These are phyloP conservation scores for Apodospora peruviana DNA, from an alignment of 495 filamentous ascomycete genomes.

Conservation along the genomic window DNA sequence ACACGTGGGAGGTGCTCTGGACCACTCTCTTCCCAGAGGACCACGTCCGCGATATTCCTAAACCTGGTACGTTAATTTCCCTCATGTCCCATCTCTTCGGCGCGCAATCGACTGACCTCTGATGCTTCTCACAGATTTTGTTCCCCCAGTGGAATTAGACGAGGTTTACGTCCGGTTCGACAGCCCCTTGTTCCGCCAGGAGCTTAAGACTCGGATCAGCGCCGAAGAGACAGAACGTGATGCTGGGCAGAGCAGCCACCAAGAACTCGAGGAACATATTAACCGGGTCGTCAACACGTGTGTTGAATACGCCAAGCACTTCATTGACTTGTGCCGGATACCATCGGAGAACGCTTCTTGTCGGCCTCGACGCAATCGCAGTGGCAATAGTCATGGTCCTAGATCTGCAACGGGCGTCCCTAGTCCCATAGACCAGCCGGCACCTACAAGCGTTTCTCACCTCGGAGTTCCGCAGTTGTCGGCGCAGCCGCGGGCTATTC, in stretches of 20 bases:
- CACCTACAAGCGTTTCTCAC: not conserved
- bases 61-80: constrained; percentile 8
- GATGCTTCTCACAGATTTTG: constrained; percentile 18
- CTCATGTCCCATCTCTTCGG: too few relatives aligned
- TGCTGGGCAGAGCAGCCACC: not conserved
- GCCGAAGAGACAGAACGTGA: not conserved
- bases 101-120: too few relatives aligned
- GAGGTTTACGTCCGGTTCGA: constrained; percentile 20
- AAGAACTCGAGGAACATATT: constrained; percentile 1
- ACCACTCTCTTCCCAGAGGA: constrained; percentile 17
- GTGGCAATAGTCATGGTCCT: not conserved
- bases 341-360: not conserved
- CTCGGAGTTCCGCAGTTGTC: not conserved
- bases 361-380: constrained; percentile 2
- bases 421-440: not conserved
- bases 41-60: not conserved
- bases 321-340: constrained; percentile 1
- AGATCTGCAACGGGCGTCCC: not conserved
- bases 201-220: not conserved
- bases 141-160: constrained; percentile 25
- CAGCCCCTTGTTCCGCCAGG: not conserved
- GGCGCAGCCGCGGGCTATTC: not conserved
- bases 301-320: not conserved
- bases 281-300: constrained; percentile 3
- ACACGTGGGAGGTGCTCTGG: constrained; percentile 23